Base-by-base conservation (phyloP, 2,329 filamentous ascomycete genomes). In the Bimuria novae-zelandiae region DNA sequence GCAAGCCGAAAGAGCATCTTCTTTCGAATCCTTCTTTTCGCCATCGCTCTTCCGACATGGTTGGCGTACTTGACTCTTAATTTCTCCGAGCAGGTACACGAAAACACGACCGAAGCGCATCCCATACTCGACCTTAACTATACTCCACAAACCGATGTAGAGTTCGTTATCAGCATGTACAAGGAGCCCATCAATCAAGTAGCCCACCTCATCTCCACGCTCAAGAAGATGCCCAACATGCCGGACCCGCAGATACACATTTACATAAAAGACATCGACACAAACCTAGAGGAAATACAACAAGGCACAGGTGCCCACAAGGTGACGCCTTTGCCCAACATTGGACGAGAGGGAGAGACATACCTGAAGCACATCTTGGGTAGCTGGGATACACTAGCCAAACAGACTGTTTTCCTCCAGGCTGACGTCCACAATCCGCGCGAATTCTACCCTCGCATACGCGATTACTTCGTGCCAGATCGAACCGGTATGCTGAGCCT, bases 331-430 rank as follows among this genome's bases (percentile, higher is more conserved):
- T 47, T 67, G 3, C 61, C 60, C 1, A 80, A 80, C 49, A 58
- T 70, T 27, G 78, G 79, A 14, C 73, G 78, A 16, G 74, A 78
- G 60, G 69, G 74, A n/a, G 75, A 75, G 2, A 76, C 77, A 5
- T 80, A 77, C 60, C 71, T 80, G 2, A 60, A 73, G 48, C 79
- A 81, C 57, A 79, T 80, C 32, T 50, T 77, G 1, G 57, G 62
- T n/a, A 51, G 66, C 39, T 81, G 74, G 73, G 73, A 79, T 32
- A 55, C 61, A 19, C 69, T 80, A 3, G 73, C 77, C 8, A 64
- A 48, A 11, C 77, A 80, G 45, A 79, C 76, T 0, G 53, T 80
- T 30, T 81, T 81, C 67, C 63, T 79, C n/a, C 77, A 80, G 64
- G 77, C 76, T 4, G 70, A 71, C 21, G 56, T 76, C 32, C 68